Base-by-base conservation (phyloP, 768 basidiomycete genomes). In the Leccinum incarnatum region DNA sequence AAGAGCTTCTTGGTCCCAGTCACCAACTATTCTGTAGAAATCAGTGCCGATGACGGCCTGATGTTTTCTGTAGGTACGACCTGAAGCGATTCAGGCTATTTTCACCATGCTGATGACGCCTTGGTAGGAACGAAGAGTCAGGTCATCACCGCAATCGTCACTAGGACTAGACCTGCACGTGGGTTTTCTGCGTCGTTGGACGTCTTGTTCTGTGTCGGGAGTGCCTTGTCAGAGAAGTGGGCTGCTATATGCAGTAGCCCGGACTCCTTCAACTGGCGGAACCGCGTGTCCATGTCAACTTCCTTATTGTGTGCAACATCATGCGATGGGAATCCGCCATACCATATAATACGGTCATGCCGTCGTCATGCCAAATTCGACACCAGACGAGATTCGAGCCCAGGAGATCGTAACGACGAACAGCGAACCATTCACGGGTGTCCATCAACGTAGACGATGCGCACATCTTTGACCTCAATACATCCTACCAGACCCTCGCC, bases 161-260 rank as follows among this genome's bases (percentile, higher is more conserved):
- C 59, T 12, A 46, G 62, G 42, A 69, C 56, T n/a, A 62, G 62
- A 14, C 23, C 30, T 27, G 55, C 55, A 17, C 69, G 57, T 29
- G 55, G 19, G 2, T 62, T 60, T 25, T 50, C 52, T 9, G 53
- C 15, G 4, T 58, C 53, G 8, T 17, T 60, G 48, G 34, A 6
- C 0, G 0, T 51, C 11, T 19, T 4, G 5, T 34, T 6, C 23
- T 54, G 29, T 14, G 9, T 58, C 19, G 5, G 0, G 19, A 10
- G 46, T 2, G 2, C 42, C 15, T 9, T 17, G 19, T 56, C 30
- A n/a, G 17, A 46, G 0, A 60, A 59, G 42, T 64, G 59, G 69
- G 55, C 51, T 19, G 36, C 51, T 7, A 56, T 55, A 25, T 37
- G 55, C 42, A 25, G 23, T 14, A n/a, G 47, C 14, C 4, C n/a